Base-by-base conservation (phyloP, 495 filamentous ascomycete genomes). In the Hypoxylon subgilvum region DNA sequence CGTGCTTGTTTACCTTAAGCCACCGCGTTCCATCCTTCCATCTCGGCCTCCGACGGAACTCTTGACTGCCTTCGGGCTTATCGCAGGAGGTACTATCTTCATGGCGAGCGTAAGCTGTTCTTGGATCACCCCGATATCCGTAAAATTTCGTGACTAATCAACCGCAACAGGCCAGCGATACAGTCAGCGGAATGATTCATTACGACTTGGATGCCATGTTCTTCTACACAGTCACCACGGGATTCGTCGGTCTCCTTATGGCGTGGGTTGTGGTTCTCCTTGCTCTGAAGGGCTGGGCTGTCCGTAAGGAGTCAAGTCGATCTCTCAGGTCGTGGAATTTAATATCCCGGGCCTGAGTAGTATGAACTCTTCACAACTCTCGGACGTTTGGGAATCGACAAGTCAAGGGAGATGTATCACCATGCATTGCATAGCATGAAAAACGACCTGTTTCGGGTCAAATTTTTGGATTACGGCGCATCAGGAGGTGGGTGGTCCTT, bases 1-100 rank as follows among this genome's bases (percentile, higher is more conserved):
- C 69, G 73, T 94, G 13, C 66, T 92, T 14, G 73, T 88, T 22
- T 97, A 89, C 71, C 69, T 96, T 34, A 84, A 86, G 66, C 91
- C 91, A n/a, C 91, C 92, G 4, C 85, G 81, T 16, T 93, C 90
- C 1, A 85, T 89, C 64, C 79, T 90, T n/a, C 91, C 94, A 0
- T 85, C 88, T 25, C 84, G 94, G 23, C 94, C 94, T n/a, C 94
- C 94, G 0, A 91, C 90, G 0, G 94, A 97, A 76, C 79, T 96
- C 18, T 70, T 97, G 43, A 79, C 88, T 4, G 76, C 91, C 0
- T 98, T 97, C 70, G 96, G 92, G 35, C 76, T 98, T 53, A 88
- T 94, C 48, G 76, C 88, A 2, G 94, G 94, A 22, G 94, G 94
- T 4, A 74, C 93, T 19, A 85, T 96, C 43, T 97, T 98, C 73